A percentile compares a stretch with the other conserved stretches of the same genome.
Evolutionary conservation across 495 filamentous ascomycete species (phyloP).

Genomic region (Neurospora sp.): DNA sequence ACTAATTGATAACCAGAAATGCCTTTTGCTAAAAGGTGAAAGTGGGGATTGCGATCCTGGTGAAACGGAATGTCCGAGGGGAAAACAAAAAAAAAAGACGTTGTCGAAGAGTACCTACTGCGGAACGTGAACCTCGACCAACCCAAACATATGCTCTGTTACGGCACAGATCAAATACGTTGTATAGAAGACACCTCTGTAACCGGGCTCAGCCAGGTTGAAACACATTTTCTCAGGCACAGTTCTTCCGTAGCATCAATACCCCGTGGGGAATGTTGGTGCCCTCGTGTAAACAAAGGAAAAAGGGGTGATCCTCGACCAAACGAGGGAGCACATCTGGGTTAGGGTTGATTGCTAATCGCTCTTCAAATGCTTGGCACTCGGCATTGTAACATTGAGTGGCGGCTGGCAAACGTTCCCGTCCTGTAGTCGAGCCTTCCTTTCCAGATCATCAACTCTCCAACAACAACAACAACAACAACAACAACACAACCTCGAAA

Average conservation of each 20-base stretch:
- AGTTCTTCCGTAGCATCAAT: neutral
- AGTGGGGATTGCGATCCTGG: neutral
- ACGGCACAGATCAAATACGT: neutral
- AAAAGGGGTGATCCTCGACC: neutral
- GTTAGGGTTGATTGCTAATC: neutral
- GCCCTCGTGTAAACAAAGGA: neutral
- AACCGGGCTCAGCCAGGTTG: neutral
- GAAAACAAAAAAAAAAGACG: neutral
- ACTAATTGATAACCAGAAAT: neutral
- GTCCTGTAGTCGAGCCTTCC: neutral
- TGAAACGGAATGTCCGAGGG: neutral
- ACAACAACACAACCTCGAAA: neutral
- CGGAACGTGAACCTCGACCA: neutral
- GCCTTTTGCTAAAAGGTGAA: neutral
- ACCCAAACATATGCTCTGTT: neutral
- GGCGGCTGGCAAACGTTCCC: neutral
- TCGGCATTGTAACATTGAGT: neutral
- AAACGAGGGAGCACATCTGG: neutral
- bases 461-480: neutral
- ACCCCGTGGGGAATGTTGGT: neutral
- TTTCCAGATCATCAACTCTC: neutral
- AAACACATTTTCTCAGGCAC: neutral
- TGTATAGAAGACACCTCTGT: neutral
- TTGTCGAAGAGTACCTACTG: neutral
- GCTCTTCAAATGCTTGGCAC: neutral